These are phyloP conservation scores for Xylariales sp. DNA, from an alignment of 2,329 filamentous ascomycete species.

Conservation along the genomic window DNA sequence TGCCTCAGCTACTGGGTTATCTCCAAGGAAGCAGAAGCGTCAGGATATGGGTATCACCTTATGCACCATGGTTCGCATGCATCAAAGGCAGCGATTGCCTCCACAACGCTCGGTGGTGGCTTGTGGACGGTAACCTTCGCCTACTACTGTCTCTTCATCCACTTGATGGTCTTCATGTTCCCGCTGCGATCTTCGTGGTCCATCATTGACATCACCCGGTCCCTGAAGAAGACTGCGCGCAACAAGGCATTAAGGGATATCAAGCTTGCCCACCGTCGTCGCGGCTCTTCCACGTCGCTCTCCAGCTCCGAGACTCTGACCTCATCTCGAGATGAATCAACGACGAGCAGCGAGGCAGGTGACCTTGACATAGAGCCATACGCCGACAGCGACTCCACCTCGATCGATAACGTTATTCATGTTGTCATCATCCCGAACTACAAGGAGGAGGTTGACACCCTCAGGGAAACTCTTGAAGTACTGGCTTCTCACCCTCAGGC, in stretches of 20 bases:
- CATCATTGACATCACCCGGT: constrained; percentile 51
- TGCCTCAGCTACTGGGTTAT: constrained; percentile 52
- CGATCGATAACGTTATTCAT: constrained; percentile 50
- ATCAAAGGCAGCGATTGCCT: neutral
- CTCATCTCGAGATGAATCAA: constrained; percentile 38
- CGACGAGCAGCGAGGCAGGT: constrained; percentile 46
- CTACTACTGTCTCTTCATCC: constrained; percentile 62
- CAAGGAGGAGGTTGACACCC: constrained; percentile 65
- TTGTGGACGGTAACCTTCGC: constrained; percentile 52
- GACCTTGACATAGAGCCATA: constrained; percentile 44
- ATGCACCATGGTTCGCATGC: constrained; percentile 16
- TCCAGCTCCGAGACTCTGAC: constrained; percentile 53
- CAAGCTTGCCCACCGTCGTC: constrained; percentile 42
- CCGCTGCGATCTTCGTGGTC: constrained; percentile 59
- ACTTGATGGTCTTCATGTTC: constrained; percentile 60
- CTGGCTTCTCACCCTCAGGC: constrained; percentile 64
- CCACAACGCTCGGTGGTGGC: constrained; percentile 34
- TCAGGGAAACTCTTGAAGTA: constrained; percentile 65
- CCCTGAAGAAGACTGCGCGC: constrained; percentile 40
- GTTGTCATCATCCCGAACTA: constrained; percentile 71
- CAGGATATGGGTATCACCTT: constrained; percentile 39
- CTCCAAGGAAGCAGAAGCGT: constrained; percentile 40
- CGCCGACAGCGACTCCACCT: constrained; percentile 35
- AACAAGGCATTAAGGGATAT: constrained; percentile 43
- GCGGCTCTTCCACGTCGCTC: constrained; percentile 49